Evolutionary conservation across 176 grass and related monocot species (phyloP).

Genomic region (Poa pratensis): DNA sequence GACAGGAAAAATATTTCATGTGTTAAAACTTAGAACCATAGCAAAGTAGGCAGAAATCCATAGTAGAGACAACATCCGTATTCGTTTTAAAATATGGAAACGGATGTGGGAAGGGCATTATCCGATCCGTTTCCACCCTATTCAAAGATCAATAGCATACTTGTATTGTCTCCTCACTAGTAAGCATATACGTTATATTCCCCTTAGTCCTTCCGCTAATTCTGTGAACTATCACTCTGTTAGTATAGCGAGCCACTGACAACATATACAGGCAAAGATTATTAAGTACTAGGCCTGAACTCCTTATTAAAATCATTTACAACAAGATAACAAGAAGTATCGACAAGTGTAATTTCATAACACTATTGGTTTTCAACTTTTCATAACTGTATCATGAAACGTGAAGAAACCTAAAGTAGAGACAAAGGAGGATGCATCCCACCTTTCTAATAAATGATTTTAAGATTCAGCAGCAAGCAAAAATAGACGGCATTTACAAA

Average conservation of each 20-base stretch:
- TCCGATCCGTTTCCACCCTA: too few relatives aligned
- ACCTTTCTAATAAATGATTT: not conserved
- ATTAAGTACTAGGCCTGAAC: not conserved
- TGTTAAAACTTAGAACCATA: not conserved
- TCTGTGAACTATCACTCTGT: not conserved
- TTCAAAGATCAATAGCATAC: too few relatives aligned
- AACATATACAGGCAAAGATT: not conserved
- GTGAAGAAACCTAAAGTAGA: not conserved
- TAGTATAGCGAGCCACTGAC: not conserved
- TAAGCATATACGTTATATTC: not conserved
- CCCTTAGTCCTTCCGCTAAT: not conserved
- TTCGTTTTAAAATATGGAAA: too few relatives aligned
- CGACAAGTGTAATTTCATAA: not conserved
- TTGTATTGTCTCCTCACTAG: not conserved
- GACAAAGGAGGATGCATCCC: not conserved
- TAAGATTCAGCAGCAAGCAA: not conserved
- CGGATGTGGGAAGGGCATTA: too few relatives aligned
- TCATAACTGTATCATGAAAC: not conserved
- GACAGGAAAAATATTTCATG: slow-evolving; percentile 10
- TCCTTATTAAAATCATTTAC: slow-evolving; percentile 4
- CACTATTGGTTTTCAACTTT: not conserved
- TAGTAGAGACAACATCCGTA: not conserved
- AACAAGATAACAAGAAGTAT: not conserved
- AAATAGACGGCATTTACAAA: not conserved
- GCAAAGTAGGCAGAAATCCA: not conserved